Evolutionary conservation across 768 basidiomycete species (phyloP).

Genomic region (Phylloporus sp.): DNA sequence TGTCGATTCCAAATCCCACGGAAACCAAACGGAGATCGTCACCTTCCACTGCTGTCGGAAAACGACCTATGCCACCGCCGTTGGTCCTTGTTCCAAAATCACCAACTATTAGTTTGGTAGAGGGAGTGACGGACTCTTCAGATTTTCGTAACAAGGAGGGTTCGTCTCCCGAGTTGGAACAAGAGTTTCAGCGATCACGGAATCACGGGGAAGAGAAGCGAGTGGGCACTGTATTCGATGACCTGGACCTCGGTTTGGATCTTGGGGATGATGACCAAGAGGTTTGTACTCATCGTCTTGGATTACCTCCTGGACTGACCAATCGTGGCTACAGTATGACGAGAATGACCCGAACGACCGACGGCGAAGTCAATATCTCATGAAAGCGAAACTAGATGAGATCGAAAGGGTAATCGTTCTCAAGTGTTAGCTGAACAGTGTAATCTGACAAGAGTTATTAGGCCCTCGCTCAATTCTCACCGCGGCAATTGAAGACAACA

Average conservation of each 20-base stretch:
- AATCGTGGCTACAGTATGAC: conserved; percentile 45
- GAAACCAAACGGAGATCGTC: conserved; percentile 35
- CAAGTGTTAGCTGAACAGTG: background rate
- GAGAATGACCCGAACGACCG: conserved; percentile 69
- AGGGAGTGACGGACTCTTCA: conserved; percentile 15
- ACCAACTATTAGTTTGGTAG: conserved; percentile 24
- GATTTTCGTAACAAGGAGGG: conserved; percentile 16
- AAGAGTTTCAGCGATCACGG: conserved; percentile 27
- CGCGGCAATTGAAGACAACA: conserved; percentile 35
- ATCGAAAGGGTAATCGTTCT: conserved; percentile 57
- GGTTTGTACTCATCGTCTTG: conserved; percentile 24
- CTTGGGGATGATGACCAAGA: conserved; percentile 39
- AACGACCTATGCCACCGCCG: conserved; percentile 54
- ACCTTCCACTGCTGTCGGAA: conserved; percentile 24
- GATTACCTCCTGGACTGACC: conserved; percentile 13
- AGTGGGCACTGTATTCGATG: conserved; percentile 42
- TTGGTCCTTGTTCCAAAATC: conserved; percentile 45
- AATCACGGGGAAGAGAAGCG: conserved; percentile 41
- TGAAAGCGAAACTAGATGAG: conserved; percentile 73
- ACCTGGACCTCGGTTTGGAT: conserved; percentile 41
- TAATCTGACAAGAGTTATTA: conserved; percentile 25
- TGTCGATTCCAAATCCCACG: conserved; percentile 41
- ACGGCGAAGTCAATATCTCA: conserved; percentile 66
- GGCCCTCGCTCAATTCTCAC: conserved; percentile 66
- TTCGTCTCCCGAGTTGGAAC: conserved; percentile 24